A percentile compares a stretch with the other conserved stretches of the same genome.
These are phyloP conservation scores for Furcasterigmium sp. DNA, from an alignment of 2,329 filamentous ascomycete species.

Conservation along the genomic window DNA sequence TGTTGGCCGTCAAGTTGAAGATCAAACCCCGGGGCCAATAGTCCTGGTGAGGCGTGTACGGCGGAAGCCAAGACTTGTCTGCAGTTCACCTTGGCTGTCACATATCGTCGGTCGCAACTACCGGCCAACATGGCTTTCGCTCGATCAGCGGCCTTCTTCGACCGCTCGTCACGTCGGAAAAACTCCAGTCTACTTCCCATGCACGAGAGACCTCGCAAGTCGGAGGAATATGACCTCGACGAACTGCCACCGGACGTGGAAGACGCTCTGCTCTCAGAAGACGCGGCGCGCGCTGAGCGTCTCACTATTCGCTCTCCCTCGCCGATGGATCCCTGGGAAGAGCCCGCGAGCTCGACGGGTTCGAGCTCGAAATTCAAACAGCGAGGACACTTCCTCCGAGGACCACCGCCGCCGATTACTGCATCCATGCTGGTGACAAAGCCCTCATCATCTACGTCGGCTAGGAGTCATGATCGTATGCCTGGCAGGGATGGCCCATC, in stretches of 20 bases:
- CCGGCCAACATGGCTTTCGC: background rate
- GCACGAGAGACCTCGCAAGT: slow-evolving; percentile 16
- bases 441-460: background rate
- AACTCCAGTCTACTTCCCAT: slow-evolving; percentile 19
- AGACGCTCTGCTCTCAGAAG: slow-evolving; percentile 16
- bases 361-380: slow-evolving; percentile 25
- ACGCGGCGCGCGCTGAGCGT: slow-evolving; percentile 11
- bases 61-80: too few species aligned
- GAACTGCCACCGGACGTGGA: slow-evolving; percentile 31
- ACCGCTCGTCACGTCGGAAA: slow-evolving; percentile 9
- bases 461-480: too few species aligned
- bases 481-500: too few species aligned
- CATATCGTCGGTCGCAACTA: too few species aligned
- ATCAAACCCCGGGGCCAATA: too few species aligned
- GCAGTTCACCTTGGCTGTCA: too few species aligned
- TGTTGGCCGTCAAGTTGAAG: too few species aligned
- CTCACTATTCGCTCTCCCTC: slow-evolving; percentile 6
- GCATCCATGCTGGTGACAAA: slow-evolving; percentile 30
- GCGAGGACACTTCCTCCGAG: slow-evolving; percentile 34
- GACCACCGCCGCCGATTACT: slow-evolving; percentile 47
- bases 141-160: slow-evolving; percentile 10
- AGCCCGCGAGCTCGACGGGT: slow-evolving; percentile 16
- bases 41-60: too few species aligned
- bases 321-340: slow-evolving; percentile 7
- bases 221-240: slow-evolving; percentile 31